Conservation (phyloP, 805 yeast genomes). For the Helenozyma rhizophorensis region DNA sequence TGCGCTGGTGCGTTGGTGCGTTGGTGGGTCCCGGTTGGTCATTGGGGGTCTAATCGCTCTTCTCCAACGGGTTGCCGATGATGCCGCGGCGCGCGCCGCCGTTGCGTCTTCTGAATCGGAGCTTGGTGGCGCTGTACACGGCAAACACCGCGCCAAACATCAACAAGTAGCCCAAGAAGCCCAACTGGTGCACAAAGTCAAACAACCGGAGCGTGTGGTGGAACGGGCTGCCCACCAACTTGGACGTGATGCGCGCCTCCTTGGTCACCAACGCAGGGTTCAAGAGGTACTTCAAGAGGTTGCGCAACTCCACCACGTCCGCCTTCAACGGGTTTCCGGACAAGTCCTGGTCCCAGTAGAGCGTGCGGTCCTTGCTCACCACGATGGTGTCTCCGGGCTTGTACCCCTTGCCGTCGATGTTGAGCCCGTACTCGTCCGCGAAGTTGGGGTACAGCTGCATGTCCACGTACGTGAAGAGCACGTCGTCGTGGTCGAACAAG, state of each 20-base stretch:
- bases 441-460: conserved; percentile 31
- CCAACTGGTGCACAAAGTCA: conserved; percentile 42
- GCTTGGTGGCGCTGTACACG: conserved; percentile 1
- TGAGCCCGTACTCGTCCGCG: conserved; percentile 33
- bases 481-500: conserved; percentile 39
- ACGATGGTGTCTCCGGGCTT: conserved; percentile 55
- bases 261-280: conserved; percentile 23
- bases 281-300: conserved; percentile 37
- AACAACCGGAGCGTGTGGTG: conserved; percentile 32
- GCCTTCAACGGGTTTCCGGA: conserved; percentile 34
- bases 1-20: too few relatives aligned
- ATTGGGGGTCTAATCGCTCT: conserved; percentile 10
- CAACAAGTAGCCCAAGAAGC: conserved; percentile 39
- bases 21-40: too few relatives aligned
- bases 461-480: conserved; percentile 50
- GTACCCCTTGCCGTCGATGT: conserved; percentile 27
- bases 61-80: conserved; percentile 9
- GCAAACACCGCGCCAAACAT: not conserved
- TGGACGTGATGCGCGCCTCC: conserved; percentile 14
- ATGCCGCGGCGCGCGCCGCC: conserved; percentile 8
- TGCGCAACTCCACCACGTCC: conserved; percentile 27
- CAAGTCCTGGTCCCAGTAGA: conserved; percentile 29
- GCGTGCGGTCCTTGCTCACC: conserved; percentile 40
- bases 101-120: conserved; percentile 2
- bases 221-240: conserved; percentile 43